phyloP scores from a whole-genome alignment of 495 filamentous ascomycete genomes.

The Lophiostoma macrostomum region DNA sequence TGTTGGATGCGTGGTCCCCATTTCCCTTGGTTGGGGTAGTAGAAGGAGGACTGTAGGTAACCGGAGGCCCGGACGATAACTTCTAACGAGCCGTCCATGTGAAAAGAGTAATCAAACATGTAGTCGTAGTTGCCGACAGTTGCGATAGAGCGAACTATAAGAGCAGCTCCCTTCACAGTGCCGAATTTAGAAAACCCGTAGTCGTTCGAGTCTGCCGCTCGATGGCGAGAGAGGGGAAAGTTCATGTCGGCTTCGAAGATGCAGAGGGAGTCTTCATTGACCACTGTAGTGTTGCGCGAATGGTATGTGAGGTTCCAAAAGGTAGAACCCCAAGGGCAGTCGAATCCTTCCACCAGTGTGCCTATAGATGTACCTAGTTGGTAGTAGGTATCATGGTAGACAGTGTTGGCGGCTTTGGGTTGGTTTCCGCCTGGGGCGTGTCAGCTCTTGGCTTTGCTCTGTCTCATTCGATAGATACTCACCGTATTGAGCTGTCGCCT shows the following conservation, averaged over 20 bases:
- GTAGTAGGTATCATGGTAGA: slow-evolving; percentile 30
- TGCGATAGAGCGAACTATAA: slow-evolving; percentile 19
- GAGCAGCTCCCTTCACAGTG: slow-evolving; percentile 17
- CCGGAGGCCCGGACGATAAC: slow-evolving; percentile 24
- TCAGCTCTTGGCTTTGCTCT: too few relatives aligned
- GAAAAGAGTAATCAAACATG: slow-evolving; percentile 28
- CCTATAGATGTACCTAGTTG: slow-evolving; percentile 12
- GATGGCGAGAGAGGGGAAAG: slow-evolving; percentile 20
- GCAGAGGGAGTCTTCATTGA: slow-evolving; percentile 16
- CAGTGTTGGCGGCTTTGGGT: slow-evolving; percentile 24
- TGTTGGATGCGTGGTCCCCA: slow-evolving; percentile 22
- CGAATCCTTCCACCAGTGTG: slow-evolving; percentile 20
- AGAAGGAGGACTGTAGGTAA: slow-evolving; percentile 24
- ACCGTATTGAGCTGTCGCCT: slow-evolving; percentile 29
- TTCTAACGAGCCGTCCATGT: slow-evolving; percentile 28
- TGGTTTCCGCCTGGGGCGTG: slow-evolving; percentile 21
- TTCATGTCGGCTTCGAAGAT: slow-evolving; percentile 28
- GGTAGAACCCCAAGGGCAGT: slow-evolving; percentile 20
- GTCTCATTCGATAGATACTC: too few relatives aligned
- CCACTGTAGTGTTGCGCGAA: slow-evolving; percentile 4
- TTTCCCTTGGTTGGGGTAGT: slow-evolving; percentile 23
- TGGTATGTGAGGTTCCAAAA: slow-evolving; percentile 18
- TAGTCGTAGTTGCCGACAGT: slow-evolving; percentile 33
- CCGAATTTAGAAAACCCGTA: slow-evolving; percentile 26
- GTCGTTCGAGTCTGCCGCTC: not conserved